These are phyloP conservation scores for Malbranchea zuffiana DNA, from an alignment of 2,329 filamentous ascomycete genomes.

Conservation along the genomic window DNA sequence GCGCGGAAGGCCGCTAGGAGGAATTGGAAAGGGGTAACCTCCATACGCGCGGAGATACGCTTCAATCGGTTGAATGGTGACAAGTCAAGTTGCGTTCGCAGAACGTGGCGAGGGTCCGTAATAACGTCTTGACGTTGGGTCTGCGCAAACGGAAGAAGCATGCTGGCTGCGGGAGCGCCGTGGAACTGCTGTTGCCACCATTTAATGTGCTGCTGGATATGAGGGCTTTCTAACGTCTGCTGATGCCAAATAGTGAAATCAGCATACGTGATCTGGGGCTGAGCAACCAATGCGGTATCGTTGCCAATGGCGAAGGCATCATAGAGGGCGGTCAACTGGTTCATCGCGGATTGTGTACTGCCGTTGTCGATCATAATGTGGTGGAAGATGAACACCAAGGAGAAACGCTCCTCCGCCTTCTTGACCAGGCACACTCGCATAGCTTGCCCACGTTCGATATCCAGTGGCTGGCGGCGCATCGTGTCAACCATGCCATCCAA, in stretches of 20 bases:
- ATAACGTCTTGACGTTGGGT: conserved; percentile 10
- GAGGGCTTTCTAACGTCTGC: conserved; percentile 13
- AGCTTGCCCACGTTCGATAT: conserved; percentile 18
- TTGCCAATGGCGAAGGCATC: conserved; percentile 16
- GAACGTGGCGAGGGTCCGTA: conserved; percentile 13
- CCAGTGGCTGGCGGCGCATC: conserved; percentile 9
- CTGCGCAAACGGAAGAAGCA: conserved; percentile 15
- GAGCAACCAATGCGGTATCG: conserved; percentile 10
- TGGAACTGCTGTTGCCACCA: conserved; percentile 15
- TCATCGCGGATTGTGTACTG: conserved; percentile 15
- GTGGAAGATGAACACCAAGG: conserved; percentile 16
- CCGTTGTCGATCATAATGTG: conserved; percentile 19
- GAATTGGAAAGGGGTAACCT: conserved; percentile 19
- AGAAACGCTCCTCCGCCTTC: conserved; percentile 14
- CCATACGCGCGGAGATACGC: conserved; percentile 19
- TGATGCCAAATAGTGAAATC: conserved; percentile 21
- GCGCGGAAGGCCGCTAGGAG: conserved; percentile 17
- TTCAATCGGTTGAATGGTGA: conserved; percentile 19
- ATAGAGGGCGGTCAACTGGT: conserved; percentile 17
- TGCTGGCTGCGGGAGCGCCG: conserved; percentile 10
- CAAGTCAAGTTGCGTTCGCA: conserved; percentile 13
- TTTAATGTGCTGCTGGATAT: conserved; percentile 13
- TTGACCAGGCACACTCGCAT: conserved; percentile 16
- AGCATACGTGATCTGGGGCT: conserved; percentile 16
- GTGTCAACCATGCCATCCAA: conserved; percentile 12